A percentile compares a stretch with the other conserved stretches of the same genome.
Conservation (phyloP, 352 stramenopile species). For the Plasmopara viticola region DNA sequence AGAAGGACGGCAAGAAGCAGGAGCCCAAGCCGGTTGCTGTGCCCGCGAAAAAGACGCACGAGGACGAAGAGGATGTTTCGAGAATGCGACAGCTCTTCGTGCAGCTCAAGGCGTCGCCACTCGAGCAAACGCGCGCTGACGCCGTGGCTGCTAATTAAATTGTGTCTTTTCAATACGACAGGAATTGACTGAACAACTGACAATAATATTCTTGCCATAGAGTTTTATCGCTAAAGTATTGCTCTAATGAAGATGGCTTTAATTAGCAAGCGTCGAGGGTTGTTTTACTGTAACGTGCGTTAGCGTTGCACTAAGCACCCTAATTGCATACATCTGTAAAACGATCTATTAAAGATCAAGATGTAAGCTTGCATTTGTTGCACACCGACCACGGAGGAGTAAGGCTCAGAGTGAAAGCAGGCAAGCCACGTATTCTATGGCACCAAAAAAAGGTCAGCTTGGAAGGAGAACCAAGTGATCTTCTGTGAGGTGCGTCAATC, state of each 20-base stretch:
- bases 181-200: neutral
- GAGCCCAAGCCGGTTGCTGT: constrained; percentile 34
- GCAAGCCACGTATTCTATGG: constrained; percentile 34
- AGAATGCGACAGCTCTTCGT: constrained; percentile 93
- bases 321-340: neutral
- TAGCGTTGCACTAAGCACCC: no score
- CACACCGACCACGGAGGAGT: constrained; percentile 43
- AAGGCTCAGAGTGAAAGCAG: constrained; percentile 52
- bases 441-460: constrained; percentile 43
- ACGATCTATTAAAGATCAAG: no score
- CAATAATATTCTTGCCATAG: no score
- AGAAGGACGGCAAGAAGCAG: constrained; percentile 40
- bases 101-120: constrained; percentile 89
- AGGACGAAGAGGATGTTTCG: constrained; percentile 80
- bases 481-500: constrained; percentile 42
- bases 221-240: no score
- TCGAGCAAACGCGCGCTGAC: constrained; percentile 69
- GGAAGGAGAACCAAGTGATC: constrained; percentile 30
- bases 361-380: constrained; percentile 62
- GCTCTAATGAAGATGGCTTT: no score
- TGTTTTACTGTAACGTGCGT: no score
- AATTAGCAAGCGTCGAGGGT: no score
- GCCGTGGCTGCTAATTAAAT: constrained; percentile 40
- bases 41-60: constrained; percentile 48
- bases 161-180: constrained; percentile 2